These are phyloP conservation scores for Lachnellula subtilissima DNA, from an alignment of 2,329 filamentous ascomycete species.

Conservation along the genomic window DNA sequence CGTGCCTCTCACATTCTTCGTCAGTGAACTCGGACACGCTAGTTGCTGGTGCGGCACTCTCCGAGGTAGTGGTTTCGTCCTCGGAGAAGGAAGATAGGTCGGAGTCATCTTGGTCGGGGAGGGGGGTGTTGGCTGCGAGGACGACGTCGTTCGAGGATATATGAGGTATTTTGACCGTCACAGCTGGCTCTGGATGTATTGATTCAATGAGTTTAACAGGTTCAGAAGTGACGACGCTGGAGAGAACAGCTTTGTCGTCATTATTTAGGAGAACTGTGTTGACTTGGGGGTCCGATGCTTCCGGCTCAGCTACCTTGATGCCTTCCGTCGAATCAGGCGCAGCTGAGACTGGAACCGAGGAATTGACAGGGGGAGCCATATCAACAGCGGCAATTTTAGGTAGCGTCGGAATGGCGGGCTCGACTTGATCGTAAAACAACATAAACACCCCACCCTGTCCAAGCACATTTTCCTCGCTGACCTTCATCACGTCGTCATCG, in stretches of 20 bases:
- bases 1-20: conserved; percentile 10
- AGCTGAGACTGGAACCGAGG: not conserved
- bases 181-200: not conserved
- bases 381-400: not conserved
- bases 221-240: not conserved
- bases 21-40: conserved; percentile 25
- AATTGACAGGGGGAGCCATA: not conserved
- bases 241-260: too few relatives aligned
- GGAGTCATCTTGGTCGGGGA: conserved; percentile 18
- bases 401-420: conserved; percentile 33
- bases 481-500: conserved; percentile 75
- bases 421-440: conserved; percentile 86
- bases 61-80: conserved; percentile 11
- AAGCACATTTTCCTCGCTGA: conserved; percentile 69
- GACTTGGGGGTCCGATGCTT: not conserved
- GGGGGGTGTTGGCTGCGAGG: conserved; percentile 16
- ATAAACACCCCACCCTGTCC: conserved; percentile 82
- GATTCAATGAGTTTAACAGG: not conserved
- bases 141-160: not conserved
- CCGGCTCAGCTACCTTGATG: not conserved
- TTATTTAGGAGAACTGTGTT: too few relatives aligned
- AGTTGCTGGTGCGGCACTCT: conserved; percentile 15
- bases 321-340: too few relatives aligned
- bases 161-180: conserved; percentile 2
- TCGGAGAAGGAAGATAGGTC: conserved; percentile 12